Percentiles rank a stretch among this genome's conserved stretches.
Evolutionary conservation across 352 stramenopile species (phyloP).

Genomic region (Phytophthora aleatoria): DNA sequence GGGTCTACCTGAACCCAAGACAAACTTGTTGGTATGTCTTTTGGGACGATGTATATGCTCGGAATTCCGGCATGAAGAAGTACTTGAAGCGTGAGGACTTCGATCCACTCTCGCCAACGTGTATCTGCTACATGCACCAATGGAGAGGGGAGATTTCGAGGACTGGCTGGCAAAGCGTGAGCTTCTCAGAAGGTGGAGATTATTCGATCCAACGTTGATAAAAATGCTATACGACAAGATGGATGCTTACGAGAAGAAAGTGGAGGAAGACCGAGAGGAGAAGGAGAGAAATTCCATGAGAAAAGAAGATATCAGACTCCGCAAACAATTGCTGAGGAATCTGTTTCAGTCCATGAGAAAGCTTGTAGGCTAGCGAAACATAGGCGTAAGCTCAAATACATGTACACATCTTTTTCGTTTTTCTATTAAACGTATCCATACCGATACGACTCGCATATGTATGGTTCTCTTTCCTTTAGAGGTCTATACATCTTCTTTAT

Average conservation of each 20-base stretch:
- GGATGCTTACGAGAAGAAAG: not conserved
- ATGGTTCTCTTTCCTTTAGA: too few species aligned
- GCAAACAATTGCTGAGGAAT: not conserved
- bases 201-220: not conserved
- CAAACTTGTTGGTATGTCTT: slow-evolving; percentile 52
- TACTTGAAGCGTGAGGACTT: not conserved
- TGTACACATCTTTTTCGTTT: too few species aligned
- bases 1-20: not conserved
- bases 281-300: not conserved
- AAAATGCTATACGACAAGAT: not conserved
- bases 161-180: not conserved
- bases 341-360: not conserved
- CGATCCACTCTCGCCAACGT: not conserved
- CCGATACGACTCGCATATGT: too few species aligned
- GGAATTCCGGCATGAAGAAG: slow-evolving; percentile 39
- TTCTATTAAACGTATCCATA: too few species aligned
- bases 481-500: too few species aligned
- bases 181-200: not conserved
- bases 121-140: not conserved
- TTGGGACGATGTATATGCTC: slow-evolving; percentile 48
- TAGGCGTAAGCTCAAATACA: too few species aligned
- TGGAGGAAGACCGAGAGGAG: not conserved
- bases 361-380: too few species aligned
- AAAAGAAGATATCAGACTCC: not conserved
- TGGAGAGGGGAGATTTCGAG: not conserved